Conservation (phyloP, 2,329 filamentous ascomycete species). For the Alternaria sp. region DNA sequence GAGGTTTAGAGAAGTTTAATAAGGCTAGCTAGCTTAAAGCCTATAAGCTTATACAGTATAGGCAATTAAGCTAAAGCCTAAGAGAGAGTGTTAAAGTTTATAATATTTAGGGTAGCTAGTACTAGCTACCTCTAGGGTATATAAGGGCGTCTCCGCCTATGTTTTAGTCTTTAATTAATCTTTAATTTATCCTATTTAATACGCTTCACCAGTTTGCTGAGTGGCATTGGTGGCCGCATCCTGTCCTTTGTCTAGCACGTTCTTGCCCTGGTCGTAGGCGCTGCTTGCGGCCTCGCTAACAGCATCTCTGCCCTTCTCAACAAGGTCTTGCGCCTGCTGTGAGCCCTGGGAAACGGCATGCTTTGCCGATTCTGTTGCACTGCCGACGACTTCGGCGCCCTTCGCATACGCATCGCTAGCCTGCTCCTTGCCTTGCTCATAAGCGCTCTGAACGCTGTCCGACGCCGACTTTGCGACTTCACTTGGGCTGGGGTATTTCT, state of each 20-base stretch:
- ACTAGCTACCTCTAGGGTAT: too few relatives aligned
- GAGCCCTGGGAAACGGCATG: conserved; percentile 33
- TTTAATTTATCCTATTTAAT: too few relatives aligned
- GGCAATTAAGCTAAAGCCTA: too few relatives aligned
- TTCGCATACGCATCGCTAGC: conserved; percentile 27
- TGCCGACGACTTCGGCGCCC: conserved; percentile 32
- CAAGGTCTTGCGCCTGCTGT: conserved; percentile 31
- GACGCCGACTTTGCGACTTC: conserved; percentile 46
- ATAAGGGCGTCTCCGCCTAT: too few relatives aligned
- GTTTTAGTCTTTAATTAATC: too few relatives aligned
- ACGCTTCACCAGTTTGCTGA: conserved; percentile 17
- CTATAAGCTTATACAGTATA: too few relatives aligned
- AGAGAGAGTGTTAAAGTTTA: too few relatives aligned
- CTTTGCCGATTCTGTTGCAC: conserved; percentile 33
- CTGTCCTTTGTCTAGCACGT: conserved; percentile 33
- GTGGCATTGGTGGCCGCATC: conserved; percentile 15
- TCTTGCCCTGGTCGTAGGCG: conserved; percentile 21
- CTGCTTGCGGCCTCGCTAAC: conserved; percentile 1
- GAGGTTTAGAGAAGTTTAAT: too few relatives aligned
- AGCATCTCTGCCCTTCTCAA: conserved; percentile 30
- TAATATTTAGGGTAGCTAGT: too few relatives aligned
- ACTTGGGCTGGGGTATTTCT: conserved; percentile 49
- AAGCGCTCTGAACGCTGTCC: conserved; percentile 38
- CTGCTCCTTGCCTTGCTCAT: conserved; percentile 41
- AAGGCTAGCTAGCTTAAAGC: too few relatives aligned